Evolutionary conservation across 257 asterid genomes (phyloP).

Genomic region (Solanum clarkiae): DNA sequence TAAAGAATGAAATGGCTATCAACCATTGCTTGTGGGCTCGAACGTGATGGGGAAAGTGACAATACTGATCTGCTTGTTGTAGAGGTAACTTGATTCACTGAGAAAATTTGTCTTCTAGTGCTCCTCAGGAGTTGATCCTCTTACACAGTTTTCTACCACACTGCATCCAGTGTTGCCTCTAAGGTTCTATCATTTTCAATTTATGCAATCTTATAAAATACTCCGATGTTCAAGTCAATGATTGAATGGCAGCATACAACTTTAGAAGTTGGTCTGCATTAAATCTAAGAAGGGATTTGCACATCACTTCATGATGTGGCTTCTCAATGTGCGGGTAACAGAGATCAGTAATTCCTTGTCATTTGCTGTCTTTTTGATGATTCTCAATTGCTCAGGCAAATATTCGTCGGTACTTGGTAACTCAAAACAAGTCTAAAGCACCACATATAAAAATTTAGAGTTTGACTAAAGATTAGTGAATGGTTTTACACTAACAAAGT

Average conservation of each 20-base stretch:
- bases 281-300: background rate
- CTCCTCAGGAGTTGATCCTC: background rate
- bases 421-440: background rate
- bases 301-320: background rate
- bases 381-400: background rate
- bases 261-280: background rate
- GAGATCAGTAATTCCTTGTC: background rate
- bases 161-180: too few species aligned
- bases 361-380: background rate
- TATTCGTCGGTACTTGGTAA: background rate
- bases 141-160: background rate
- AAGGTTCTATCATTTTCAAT: background rate
- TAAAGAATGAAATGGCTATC: background rate
- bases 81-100: background rate
- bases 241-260: background rate
- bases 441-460: background rate
- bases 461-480: background rate
- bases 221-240: background rate
- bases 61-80: background rate
- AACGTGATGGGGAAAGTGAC: background rate
- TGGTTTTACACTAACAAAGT: background rate
- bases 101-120: background rate
- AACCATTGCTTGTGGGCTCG: background rate
- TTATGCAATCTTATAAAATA: background rate
- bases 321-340: background rate